phyloP scores from a whole-genome alignment of 768 basidiomycete species.

The Naganishia randhawae region DNA sequence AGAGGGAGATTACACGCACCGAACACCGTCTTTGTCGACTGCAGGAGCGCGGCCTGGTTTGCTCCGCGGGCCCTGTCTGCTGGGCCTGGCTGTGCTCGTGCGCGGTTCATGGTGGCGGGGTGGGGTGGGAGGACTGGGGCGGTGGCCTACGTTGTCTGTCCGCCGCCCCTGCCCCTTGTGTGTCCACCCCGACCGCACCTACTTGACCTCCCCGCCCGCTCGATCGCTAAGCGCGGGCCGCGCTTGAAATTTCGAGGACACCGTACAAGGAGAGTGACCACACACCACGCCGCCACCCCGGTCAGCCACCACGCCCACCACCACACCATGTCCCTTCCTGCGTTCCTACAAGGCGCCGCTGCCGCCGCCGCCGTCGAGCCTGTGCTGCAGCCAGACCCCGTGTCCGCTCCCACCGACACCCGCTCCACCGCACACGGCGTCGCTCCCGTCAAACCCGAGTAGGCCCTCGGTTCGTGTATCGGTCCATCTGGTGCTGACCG shows the following conservation, averaged over 20 bases:
- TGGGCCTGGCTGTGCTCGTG: background rate
- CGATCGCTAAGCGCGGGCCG: no score
- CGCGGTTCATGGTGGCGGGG: constrained; percentile 1
- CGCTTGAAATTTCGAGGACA: constrained; percentile 1
- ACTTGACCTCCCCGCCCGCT: no score
- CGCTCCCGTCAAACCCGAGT: constrained; percentile 49
- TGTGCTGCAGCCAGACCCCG: background rate
- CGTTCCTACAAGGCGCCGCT: background rate
- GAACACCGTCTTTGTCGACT: constrained; percentile 19
- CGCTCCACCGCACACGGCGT: constrained; percentile 32
- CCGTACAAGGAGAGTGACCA: background rate
- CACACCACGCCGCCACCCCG: background rate
- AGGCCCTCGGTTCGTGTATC: constrained; percentile 33
- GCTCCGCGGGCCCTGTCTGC: background rate
- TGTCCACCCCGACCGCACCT: no score
- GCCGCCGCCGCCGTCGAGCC: background rate
- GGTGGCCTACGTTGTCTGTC: no score
- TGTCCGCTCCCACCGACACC: constrained; percentile 22
- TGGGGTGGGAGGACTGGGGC: background rate
- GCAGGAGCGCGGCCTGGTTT: constrained; percentile 1
- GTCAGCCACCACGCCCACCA: background rate
- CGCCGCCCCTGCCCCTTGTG: no score
- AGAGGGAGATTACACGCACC: background rate
- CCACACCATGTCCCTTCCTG: background rate
- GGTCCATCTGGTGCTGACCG: constrained; percentile 26